Base-by-base conservation (phyloP, 1,284 basidiomycete species). In the Ganoderma resinaceum region DNA sequence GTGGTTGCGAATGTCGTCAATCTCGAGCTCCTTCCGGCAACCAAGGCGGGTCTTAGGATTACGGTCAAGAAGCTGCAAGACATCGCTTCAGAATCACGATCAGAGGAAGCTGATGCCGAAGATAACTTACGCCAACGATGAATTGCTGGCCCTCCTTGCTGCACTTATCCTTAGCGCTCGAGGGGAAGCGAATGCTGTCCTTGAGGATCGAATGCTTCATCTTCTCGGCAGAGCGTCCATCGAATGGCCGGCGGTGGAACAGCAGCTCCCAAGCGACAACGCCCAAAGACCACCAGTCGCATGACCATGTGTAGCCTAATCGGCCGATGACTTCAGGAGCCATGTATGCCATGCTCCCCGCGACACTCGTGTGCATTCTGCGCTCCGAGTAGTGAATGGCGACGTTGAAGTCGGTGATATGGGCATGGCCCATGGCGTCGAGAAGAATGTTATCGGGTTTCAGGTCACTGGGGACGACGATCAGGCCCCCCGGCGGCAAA, bases 301-400 rank as follows among this genome's bases (percentile, higher is more conserved):
- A 89, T 38, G 91, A 91, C 85, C 94, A 96, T 12, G 93, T 93
- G 79, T 98, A 98, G 29, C 92, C 92, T 75, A 86, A 89, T 35
- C 76, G 73, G n/a, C 77, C 86, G 60, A 99, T 86, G 23, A 99
- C 92, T 79, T 99, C 96, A 1, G 97, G 94, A 2, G 97, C 96
- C 97, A 99, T 99, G 82, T 99, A 99, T 0, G 97, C 97, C 95
- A 99, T 97, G 74, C 94, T 96, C 2, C 96, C 96, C 1, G 96
- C 97, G 4, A 99, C 93, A 66, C 95, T 96, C 1, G 94, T 96
- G 78, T 98, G 91, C 68, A 94, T 79, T 40, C 95, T 86, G 58
- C 92, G 86, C 66, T 95, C 92, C 8, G 96, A 96, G 79, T 95
- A 98, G 80, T 99, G 97, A 9, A 99, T 96, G 18, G 97, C 97